Conservation (phyloP, 2,329 filamentous ascomycete species). For the Plectosphaerella cucumerina region DNA sequence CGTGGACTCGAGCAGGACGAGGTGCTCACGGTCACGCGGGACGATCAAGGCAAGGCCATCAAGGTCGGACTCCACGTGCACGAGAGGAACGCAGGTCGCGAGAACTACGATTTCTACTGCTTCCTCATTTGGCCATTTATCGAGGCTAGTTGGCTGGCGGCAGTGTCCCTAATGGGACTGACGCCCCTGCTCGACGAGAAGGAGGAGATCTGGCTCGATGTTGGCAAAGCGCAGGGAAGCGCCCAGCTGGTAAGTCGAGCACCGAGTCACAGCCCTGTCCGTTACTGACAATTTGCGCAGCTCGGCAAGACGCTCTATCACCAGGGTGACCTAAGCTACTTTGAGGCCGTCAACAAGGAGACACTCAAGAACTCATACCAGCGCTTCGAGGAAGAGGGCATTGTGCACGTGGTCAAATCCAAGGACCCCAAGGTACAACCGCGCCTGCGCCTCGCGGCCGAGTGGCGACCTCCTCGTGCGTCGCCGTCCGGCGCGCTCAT, state of each 20-base stretch:
- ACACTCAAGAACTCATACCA: constrained; percentile 90
- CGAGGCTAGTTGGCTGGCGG: constrained; percentile 88
- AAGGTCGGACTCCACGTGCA: constrained; percentile 69
- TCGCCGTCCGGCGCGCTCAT: constrained; percentile 54
- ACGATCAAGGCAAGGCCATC: constrained; percentile 51
- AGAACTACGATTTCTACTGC: constrained; percentile 98
- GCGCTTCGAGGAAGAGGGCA: constrained; percentile 86
- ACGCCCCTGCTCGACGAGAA: constrained; percentile 61
- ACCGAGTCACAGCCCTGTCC: background rate
- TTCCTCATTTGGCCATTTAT: constrained; percentile 99
- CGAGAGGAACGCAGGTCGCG: constrained; percentile 74
- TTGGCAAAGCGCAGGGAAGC: constrained; percentile 72
- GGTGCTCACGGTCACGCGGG: constrained; percentile 65
- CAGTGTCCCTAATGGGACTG: constrained; percentile 81
- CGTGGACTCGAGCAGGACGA: constrained; percentile 71
- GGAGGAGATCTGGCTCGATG: constrained; percentile 74
- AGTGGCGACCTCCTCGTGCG: constrained; percentile 72
- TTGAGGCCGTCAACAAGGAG: constrained; percentile 97
- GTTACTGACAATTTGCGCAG: constrained; percentile 34
- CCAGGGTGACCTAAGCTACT: constrained; percentile 94
- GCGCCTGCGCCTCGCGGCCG: constrained; percentile 64
- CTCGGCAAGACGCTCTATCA: constrained; percentile 96
- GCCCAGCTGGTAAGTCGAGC: constrained; percentile 65
- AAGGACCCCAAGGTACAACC: constrained; percentile 59
- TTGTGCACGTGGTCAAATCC: constrained; percentile 69